Evolutionary conservation across 2,329 filamentous ascomycete genomes (phyloP).

Genomic region (Aureobasidium mangrovei): DNA sequence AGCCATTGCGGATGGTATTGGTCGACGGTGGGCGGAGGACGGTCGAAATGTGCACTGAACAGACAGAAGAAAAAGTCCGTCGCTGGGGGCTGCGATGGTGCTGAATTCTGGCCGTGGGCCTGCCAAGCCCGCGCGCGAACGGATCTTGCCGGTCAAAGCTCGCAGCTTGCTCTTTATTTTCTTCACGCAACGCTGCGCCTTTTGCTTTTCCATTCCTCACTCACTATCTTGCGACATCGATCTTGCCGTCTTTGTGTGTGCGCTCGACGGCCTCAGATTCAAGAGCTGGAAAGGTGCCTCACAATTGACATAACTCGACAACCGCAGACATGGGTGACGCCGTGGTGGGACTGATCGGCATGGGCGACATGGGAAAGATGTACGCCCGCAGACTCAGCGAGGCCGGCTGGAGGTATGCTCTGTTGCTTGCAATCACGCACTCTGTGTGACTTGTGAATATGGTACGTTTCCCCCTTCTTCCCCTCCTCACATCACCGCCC

Average conservation of each 20-base stretch:
- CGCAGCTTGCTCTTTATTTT: conserved; percentile 3
- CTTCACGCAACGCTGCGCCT: conserved; percentile 7
- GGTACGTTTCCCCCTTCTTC: conserved; percentile 26
- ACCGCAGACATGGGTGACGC: conserved; percentile 52
- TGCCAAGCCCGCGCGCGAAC: not conserved
- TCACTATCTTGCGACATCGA: not conserved
- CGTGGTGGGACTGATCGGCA: conserved; percentile 88
- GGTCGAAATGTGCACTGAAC: conserved; percentile 11
- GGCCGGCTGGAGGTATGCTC: conserved; percentile 88
- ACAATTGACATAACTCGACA: conserved; percentile 1
- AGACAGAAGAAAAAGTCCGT: conserved; percentile 2
- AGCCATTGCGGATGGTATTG: conserved; percentile 60
- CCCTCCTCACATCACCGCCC: conserved; percentile 13
- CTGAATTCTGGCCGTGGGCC: conserved; percentile 14
- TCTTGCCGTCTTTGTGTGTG: not conserved
- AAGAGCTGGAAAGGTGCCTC: not conserved
- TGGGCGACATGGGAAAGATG: conserved; percentile 99
- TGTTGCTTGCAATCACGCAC: conserved; percentile 9
- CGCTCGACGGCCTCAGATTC: conserved; percentile 1
- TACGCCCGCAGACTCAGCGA: conserved; percentile 81
- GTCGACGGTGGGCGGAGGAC: conserved; percentile 6
- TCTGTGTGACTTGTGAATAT: conserved; percentile 21
- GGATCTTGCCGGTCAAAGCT: conserved; percentile 1
- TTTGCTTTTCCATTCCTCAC: conserved; percentile 9
- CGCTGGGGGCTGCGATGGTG: not conserved